Base-by-base conservation (phyloP, 2,329 filamentous ascomycete genomes). In the Aureobasidium lini region DNA sequence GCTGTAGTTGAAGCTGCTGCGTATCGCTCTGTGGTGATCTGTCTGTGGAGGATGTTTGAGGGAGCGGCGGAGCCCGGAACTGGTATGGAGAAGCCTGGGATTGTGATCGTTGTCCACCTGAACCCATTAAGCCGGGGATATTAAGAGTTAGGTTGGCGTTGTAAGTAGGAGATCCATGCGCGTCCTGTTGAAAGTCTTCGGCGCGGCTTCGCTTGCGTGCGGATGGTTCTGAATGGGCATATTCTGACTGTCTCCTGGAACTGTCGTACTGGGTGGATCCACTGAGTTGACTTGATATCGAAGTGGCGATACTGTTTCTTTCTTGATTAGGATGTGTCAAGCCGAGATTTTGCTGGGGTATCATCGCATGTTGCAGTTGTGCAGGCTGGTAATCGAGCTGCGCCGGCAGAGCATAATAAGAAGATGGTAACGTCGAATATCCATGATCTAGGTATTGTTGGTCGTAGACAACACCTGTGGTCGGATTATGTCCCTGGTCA, bases 161-260 rank as follows among this genome's bases (percentile, higher is more conserved):
- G 37, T 42, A 59, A 4, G 36, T 15, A 9, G 39, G 57, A 16
- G 48, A 46, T 4, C 29, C 39, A 31, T 42, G 46, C 4, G 47
- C 1, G 48, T 23, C 23, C 15, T 39, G 15, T 8, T 28, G 29
- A 3, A 29, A 16, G 6, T 59, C 57, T 23, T 52, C 47, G 16
- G 37, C 40, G 37, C 57, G 57, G 16, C 57, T 59, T 40, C 57
- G 44, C 34, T 59, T 59, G 39, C 57, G 57, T 16, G 46, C 32
- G 13, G 46, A 15, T 9, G 57, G 47, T 18, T 50, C 46, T 29
- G 47, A 46, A 8, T 50, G 46, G 2, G 11, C 36, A 34, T 44
- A 46, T 18, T 42, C 37, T 42, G 46, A 49, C 6, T 39, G 31
- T 18, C 46, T 59, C 13, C 46, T 36, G 9, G 39, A 53, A n/a